Evolutionary conservation across 179 eudicot genomes (phyloP).

Genomic region (Vitellaria paradoxa): DNA sequence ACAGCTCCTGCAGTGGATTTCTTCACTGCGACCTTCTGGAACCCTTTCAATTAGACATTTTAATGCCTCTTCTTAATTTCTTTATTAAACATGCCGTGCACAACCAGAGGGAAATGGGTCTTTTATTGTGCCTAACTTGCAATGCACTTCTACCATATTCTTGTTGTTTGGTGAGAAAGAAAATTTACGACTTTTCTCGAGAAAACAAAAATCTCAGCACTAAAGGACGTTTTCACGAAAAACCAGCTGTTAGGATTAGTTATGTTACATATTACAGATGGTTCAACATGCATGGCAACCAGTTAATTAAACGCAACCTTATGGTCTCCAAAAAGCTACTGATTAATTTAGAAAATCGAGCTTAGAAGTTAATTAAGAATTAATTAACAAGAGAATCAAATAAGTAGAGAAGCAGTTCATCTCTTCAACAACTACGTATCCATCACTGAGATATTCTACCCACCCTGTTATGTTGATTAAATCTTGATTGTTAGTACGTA

Average conservation of each 20-base stretch:
- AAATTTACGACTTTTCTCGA: neutral
- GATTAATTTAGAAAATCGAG: neutral
- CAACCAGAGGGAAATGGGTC: neutral
- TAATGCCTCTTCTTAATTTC: too few species aligned
- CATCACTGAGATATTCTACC: neutral
- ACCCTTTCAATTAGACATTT: too few species aligned
- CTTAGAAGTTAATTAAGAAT: neutral
- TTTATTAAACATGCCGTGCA: neutral
- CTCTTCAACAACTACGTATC: neutral
- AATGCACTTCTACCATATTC: neutral
- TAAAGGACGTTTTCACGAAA: too few species aligned
- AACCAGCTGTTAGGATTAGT: too few species aligned
- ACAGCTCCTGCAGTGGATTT: too few species aligned
- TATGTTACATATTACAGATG: neutral
- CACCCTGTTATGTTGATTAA: too few species aligned
- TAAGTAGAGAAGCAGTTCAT: conserved; percentile 6
- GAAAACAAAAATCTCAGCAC: neutral
- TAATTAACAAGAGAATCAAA: conserved; percentile 8
- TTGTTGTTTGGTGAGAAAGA: neutral
- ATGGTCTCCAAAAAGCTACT: conserved; percentile 12
- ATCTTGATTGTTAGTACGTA: too few species aligned
- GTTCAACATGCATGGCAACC: neutral
- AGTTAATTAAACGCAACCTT: neutral
- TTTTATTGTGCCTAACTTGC: conserved; percentile 4
- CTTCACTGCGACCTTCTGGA: too few species aligned